These are phyloP conservation scores for Breviolum minutum DNA, from an alignment of 73 alveolate genomes.

Conservation along the genomic window DNA sequence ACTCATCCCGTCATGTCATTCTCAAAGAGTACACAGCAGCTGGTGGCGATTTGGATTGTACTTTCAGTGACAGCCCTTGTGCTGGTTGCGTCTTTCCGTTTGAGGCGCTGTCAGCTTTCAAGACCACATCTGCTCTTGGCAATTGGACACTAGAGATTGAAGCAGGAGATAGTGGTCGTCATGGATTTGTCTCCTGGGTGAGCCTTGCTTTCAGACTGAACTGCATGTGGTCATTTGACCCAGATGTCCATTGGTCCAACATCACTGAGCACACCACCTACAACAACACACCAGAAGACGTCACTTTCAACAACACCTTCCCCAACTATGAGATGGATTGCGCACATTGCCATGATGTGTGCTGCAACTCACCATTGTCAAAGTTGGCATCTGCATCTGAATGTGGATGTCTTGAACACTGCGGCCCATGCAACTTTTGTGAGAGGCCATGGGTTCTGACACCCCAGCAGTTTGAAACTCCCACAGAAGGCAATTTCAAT, in stretches of 20 bases:
- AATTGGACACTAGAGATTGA: not conserved
- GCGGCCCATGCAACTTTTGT: constrained; percentile 17
- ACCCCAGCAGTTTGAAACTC: constrained; percentile 9
- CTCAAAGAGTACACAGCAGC: not conserved
- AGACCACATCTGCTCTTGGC: not conserved
- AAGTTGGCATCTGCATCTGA: not conserved
- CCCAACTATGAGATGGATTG: not conserved
- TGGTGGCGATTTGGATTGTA: constrained; percentile 24
- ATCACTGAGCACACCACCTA: not conserved
- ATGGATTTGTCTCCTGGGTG: constrained; percentile 7
- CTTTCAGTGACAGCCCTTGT: constrained; percentile 18
- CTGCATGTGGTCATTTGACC: not conserved
- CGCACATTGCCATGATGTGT: not conserved
- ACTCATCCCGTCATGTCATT: not conserved
- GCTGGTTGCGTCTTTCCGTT: not conserved
- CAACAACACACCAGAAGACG: not conserved
- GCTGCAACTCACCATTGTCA: constrained; percentile 14
- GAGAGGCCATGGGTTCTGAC: not conserved
- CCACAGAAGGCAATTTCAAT: not conserved
- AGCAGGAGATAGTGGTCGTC: not conserved
- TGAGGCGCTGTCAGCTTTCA: not conserved
- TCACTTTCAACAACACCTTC: not conserved
- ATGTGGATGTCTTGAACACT: not conserved
- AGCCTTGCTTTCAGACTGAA: not conserved
- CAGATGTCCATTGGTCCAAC: not conserved